Base-by-base conservation (phyloP, 441 rosid genomes). In the Erodium trifolium region DNA sequence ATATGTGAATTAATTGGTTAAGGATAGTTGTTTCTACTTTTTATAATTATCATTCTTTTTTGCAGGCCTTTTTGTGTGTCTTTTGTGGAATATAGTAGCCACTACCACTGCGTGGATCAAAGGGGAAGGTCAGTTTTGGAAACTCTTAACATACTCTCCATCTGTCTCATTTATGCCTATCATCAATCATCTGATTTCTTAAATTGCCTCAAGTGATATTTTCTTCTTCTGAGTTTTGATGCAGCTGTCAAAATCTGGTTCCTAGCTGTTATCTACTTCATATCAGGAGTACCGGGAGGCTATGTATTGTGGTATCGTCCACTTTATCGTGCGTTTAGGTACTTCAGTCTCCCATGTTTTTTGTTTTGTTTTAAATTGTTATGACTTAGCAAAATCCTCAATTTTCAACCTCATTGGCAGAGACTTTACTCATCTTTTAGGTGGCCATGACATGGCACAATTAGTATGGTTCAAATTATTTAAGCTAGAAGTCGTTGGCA, bases 271-370 rank as follows among this genome's bases (percentile, higher is more conserved):
- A 95, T 95, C 79, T 95, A 95, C 82, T 86, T 85, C 84, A 81
- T 95, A 70, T 71, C 92, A 0, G 99, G 97, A 66, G 90, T 82
- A 79, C 99, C 99, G 70, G 98, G 97, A 53, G 97, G 81, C 65
- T 95, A 95, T 66, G 84, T 88, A 65, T 35, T 85, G 77, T 95
- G 99, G 99, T 95, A 95, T 78, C 93, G 93, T 68, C 98, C 99
- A 66, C 88, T 95, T 31, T 95, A 95, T 74, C 89, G 95, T 76
- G 99, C 99, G 69, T 87, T 91, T 83, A 92, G 99, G 99, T 95
- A 92, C 27, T 23, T 23, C 27, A 23, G 27, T 23, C 27, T 23
- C 27, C 27, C 27, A 23, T 23, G 27, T 23, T 23, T 23, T 23
- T 23, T n/a, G n/a, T n/a, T n/a, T 2, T 23, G 27, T 23, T 23